These are phyloP conservation scores for Kodamaea kaohsiungensis DNA, from an alignment of 805 yeast species.

Conservation along the genomic window DNA sequence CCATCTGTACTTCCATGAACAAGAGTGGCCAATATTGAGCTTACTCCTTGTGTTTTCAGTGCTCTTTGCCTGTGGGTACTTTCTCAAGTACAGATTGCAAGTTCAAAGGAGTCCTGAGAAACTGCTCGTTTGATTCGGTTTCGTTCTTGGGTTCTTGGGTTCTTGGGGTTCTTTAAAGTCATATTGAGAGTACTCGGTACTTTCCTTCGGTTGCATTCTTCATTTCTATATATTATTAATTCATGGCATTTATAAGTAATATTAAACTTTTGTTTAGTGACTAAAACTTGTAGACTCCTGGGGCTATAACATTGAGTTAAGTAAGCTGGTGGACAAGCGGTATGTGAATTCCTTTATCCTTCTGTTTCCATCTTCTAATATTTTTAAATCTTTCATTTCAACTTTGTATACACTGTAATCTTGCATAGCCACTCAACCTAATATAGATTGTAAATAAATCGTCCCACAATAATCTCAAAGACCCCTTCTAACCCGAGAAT, in stretches of 20 bases:
- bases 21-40: neutral
- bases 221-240: neutral
- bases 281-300: no score
- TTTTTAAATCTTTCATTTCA: no score
- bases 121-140: slow-evolving; percentile 2
- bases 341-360: no score
- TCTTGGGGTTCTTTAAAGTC: neutral
- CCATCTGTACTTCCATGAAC: slow-evolving; percentile 7
- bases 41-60: neutral
- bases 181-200: slow-evolving; percentile 4
- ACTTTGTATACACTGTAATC: no score
- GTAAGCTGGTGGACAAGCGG: no score
- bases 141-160: neutral
- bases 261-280: no score
- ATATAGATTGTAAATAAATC: no score
- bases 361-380: no score
- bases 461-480: no score
- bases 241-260: neutral
- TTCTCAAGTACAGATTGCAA: neutral
- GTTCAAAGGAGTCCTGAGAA: neutral
- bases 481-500: no score
- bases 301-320: no score
- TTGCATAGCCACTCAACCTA: no score
- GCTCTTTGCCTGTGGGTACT: neutral
- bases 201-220: neutral